Percentiles rank a stretch among this genome's conserved stretches.
Evolutionary conservation across 2,329 filamentous ascomycete species (phyloP).

Genomic region (Paecilomyces niveus): DNA sequence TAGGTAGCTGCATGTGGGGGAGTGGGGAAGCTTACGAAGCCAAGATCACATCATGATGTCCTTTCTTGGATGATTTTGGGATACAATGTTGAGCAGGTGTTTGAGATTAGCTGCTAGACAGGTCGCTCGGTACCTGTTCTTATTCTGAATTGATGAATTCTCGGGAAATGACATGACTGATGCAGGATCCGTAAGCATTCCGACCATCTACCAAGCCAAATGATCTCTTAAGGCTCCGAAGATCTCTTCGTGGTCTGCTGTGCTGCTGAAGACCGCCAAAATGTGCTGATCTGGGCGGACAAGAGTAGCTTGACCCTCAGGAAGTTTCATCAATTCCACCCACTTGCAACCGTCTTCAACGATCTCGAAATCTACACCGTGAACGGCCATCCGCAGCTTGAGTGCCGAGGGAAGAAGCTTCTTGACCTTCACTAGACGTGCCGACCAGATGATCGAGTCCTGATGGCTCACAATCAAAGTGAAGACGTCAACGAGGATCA

Average conservation of each 20-base stretch:
- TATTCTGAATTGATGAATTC: too few relatives aligned
- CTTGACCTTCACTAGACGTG: neutral
- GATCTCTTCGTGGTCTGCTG: neutral
- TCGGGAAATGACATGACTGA: too few relatives aligned
- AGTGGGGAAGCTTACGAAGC: too few relatives aligned
- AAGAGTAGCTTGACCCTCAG: constrained; percentile 19
- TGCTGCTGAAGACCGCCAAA: constrained; percentile 9
- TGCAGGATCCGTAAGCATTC: too few relatives aligned
- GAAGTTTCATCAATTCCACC: constrained; percentile 13
- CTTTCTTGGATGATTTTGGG: too few relatives aligned
- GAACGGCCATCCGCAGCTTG: constrained; percentile 2
- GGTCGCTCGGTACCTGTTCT: too few relatives aligned
- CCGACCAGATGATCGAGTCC: constrained; percentile 6
- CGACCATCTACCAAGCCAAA: constrained; percentile 1
- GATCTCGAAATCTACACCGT: constrained; percentile 18
- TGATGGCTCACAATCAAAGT: constrained; percentile 18
- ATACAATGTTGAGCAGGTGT: too few relatives aligned
- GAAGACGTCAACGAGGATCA: constrained; percentile 25
- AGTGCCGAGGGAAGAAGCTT: neutral
- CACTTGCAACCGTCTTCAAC: constrained; percentile 13
- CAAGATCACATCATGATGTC: too few relatives aligned
- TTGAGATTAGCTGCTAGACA: too few relatives aligned
- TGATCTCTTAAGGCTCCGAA: neutral
- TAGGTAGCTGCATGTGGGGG: too few relatives aligned
- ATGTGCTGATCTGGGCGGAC: constrained; percentile 37